These are phyloP conservation scores for Carpinus viminea DNA, from an alignment of 306 rosid genomes.

Conservation along the genomic window DNA sequence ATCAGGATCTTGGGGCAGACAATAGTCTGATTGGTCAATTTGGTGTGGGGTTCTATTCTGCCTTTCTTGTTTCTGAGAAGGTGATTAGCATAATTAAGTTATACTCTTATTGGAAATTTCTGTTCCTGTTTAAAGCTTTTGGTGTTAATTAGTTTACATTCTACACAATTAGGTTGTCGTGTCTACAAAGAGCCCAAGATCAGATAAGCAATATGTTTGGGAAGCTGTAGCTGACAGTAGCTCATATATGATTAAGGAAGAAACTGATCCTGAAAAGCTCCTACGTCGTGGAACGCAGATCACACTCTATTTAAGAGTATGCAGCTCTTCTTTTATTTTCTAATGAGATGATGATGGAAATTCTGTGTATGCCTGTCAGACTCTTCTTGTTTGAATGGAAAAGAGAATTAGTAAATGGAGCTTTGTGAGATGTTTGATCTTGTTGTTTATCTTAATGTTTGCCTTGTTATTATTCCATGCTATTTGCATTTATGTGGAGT, in stretches of 20 bases:
- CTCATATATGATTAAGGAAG: slow-evolving; percentile 86
- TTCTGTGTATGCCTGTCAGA: not conserved
- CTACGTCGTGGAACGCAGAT: slow-evolving; percentile 88
- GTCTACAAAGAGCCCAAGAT: slow-evolving; percentile 91
- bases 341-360: not conserved
- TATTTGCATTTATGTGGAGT: not conserved
- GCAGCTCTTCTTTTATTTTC: slow-evolving; percentile 24
- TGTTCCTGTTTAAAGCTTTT: slow-evolving; percentile 5
- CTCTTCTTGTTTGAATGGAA: not conserved
- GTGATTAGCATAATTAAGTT: slow-evolving; percentile 33
- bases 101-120: not conserved
- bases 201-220: slow-evolving; percentile 91
- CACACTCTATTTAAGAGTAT: slow-evolving; percentile 79
- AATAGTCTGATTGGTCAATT: slow-evolving; percentile 92
- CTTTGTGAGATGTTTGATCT: not conserved
- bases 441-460: not conserved
- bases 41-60: slow-evolving; percentile 97
- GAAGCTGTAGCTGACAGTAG: slow-evolving; percentile 89
- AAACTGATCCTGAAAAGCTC: slow-evolving; percentile 82
- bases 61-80: slow-evolving; percentile 98
- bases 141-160: slow-evolving; percentile 19
- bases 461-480: not conserved
- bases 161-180: slow-evolving; percentile 70
- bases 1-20: slow-evolving; percentile 87
- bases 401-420: not conserved